Evolutionary conservation across 2,329 filamentous ascomycete genomes (phyloP), one percentile per base, ranked within the genome.

Genomic region (Aspergillus fumigatiaffinis): DNA sequence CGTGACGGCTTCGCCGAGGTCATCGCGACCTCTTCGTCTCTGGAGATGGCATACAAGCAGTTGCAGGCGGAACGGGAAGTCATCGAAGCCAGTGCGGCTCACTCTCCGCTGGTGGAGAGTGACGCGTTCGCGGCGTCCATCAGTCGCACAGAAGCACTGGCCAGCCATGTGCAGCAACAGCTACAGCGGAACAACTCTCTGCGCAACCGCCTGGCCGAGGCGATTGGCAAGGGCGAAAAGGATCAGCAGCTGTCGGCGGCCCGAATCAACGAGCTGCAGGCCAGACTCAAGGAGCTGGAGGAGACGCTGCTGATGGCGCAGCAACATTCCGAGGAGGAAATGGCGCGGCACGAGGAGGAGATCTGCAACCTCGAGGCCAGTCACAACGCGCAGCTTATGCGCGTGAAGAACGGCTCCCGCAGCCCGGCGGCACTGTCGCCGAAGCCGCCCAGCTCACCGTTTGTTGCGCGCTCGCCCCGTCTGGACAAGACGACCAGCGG

Each of bases 321-420:
- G 73, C 87, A 91, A 56, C 84, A 89, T 21, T 93, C 91, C 0
- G 94, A 99, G 71, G 92, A 93, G 51, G 87, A 87, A 42, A 85
- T 97, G 56, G 79, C 84, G 47, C 87, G 86, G 51, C 92, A 97
- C 69, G 94, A 97, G 72, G 91, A 94, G 41, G 92, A 97, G 74
- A 83, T 96, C 41, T 79, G 84, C 20, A 79, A 83, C 23, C 78
- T 97, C 54, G 87, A 88, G 63, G 91, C 95, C 55, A 89, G 85
- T 58, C 87, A 94, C 68, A 91, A 84, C 69, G 80, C 81, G 20
- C 89, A 94, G 67, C 83, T 97, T 32, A 86, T 87, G 63, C 88
- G 93, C 14, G 84, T 91, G 68, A 87, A 87, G 71, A 72, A 72
- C 55, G 74, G 77, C 32, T 64, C 73, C 77, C 82, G 71, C 64